Percentiles rank a stretch among this genome's conserved stretches.
These are phyloP conservation scores for Leccinellum rugosiceps DNA, from an alignment of 768 basidiomycete species.

Conservation along the genomic window DNA sequence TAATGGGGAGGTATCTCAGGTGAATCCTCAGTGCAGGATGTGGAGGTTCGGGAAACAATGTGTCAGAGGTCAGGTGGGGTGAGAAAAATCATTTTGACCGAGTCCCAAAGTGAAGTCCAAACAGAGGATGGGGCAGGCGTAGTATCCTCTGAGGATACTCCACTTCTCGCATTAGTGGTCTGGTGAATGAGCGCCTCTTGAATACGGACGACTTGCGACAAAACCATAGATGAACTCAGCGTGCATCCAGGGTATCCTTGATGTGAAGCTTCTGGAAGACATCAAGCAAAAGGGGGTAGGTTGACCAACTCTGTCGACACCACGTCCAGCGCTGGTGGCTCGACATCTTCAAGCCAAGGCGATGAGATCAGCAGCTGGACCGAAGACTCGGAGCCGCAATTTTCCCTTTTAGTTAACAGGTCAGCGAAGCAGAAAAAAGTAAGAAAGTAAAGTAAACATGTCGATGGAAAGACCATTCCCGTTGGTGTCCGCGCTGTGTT, in stretches of 20 bases:
- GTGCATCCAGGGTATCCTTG: not conserved
- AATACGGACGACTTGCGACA: not conserved
- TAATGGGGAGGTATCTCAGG: conserved; percentile 8
- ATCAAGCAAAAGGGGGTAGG: conserved; percentile 9
- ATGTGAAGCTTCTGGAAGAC: conserved; percentile 3
- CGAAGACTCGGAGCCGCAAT: no score
- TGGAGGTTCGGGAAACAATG: conserved; percentile 19
- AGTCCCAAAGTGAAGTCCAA: conserved; percentile 6
- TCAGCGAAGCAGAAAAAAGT: no score
- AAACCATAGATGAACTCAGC: not conserved
- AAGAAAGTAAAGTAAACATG: no score
- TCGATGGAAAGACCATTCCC: no score
- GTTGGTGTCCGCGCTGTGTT: no score
- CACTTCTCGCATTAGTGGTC: conserved; percentile 1
- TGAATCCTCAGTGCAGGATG: conserved; percentile 17
- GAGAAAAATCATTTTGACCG: conserved; percentile 9
- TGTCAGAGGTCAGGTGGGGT: conserved; percentile 10
- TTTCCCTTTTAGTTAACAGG: no score
- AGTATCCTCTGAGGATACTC: conserved; percentile 2
- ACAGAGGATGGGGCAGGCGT: conserved; percentile 2
- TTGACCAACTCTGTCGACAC: conserved; percentile 14
- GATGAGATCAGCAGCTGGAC: conserved; percentile 4
- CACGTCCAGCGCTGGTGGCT: conserved; percentile 13
- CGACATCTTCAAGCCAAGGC: conserved; percentile 14
- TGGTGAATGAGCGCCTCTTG: conserved; percentile 1